Percentiles rank a stretch among this genome's conserved stretches.
Evolutionary conservation across 2,329 filamentous ascomycete genomes (phyloP).

Genomic region (Colletotrichum godetiae): DNA sequence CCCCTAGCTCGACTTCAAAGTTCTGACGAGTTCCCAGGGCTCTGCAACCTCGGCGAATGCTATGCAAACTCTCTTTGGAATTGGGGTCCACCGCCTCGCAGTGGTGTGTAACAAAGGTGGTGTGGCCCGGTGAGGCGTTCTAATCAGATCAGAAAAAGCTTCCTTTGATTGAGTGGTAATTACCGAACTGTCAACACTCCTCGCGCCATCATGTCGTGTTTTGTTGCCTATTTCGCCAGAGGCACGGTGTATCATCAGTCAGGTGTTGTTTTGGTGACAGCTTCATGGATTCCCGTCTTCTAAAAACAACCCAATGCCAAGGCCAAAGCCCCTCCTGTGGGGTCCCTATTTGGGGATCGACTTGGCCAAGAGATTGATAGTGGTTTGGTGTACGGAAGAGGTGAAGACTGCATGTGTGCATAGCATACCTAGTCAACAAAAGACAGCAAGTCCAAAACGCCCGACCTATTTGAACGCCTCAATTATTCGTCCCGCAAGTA

Average conservation of each 20-base stretch:
- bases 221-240: not conserved
- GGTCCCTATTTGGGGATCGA: not conserved
- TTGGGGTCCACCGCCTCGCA: not conserved
- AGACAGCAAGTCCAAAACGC: not conserved
- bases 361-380: conserved; percentile 20
- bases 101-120: not conserved
- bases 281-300: not conserved
- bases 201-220: not conserved
- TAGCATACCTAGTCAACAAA: not conserved
- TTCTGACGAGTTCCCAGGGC: not conserved
- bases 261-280: conserved; percentile 3
- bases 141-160: not conserved
- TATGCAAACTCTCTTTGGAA: conserved; percentile 6
- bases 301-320: conserved; percentile 26
- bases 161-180: not conserved
- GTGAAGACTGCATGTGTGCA: not conserved
- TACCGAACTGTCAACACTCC: not conserved
- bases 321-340: not conserved
- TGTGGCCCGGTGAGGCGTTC: not conserved
- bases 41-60: not conserved
- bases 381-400: not conserved
- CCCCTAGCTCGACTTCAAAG: not conserved
- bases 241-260: not conserved
- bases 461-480: not conserved
- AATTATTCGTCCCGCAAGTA: not conserved